Evolutionary conservation across 2,329 filamentous ascomycete species (phyloP).

Genomic region (Aspergillus puulaauensis): DNA sequence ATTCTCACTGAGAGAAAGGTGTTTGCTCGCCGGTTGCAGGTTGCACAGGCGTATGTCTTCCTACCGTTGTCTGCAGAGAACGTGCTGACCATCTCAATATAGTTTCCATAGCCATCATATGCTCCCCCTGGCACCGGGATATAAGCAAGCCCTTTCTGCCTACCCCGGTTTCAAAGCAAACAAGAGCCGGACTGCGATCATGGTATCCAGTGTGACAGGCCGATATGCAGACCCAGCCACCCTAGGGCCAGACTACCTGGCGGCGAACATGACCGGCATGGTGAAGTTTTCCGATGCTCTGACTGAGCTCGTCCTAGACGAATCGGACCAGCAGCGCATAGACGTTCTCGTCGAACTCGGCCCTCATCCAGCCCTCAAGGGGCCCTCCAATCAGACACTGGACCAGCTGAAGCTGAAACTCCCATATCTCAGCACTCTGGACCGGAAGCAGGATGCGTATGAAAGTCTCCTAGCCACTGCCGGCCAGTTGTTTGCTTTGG

Average conservation of each 20-base stretch:
- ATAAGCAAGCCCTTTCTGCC: too few relatives aligned
- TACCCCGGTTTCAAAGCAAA: not conserved
- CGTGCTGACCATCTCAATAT: too few relatives aligned
- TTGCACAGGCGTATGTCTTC: too few relatives aligned
- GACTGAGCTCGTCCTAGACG: not conserved
- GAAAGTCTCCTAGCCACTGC: not conserved
- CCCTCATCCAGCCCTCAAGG: conserved; percentile 35
- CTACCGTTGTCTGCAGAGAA: too few relatives aligned
- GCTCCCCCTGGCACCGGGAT: too few relatives aligned
- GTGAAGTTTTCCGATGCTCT: not conserved
- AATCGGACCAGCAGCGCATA: not conserved
- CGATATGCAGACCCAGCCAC: too few relatives aligned
- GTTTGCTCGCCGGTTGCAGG: too few relatives aligned
- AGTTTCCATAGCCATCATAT: too few relatives aligned
- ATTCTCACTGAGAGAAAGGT: too few relatives aligned
- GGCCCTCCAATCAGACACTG: conserved; percentile 27
- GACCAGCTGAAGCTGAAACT: not conserved
- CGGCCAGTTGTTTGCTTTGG: not conserved
- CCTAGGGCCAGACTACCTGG: not conserved
- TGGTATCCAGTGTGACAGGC: not conserved
- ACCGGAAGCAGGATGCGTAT: not conserved
- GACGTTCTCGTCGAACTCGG: conserved; percentile 33
- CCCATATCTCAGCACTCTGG: not conserved
- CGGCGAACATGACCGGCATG: not conserved
- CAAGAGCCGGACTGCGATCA: not conserved